Evolutionary conservation across 2,329 filamentous ascomycete genomes (phyloP).

Genomic region (Alternaria viburni): DNA sequence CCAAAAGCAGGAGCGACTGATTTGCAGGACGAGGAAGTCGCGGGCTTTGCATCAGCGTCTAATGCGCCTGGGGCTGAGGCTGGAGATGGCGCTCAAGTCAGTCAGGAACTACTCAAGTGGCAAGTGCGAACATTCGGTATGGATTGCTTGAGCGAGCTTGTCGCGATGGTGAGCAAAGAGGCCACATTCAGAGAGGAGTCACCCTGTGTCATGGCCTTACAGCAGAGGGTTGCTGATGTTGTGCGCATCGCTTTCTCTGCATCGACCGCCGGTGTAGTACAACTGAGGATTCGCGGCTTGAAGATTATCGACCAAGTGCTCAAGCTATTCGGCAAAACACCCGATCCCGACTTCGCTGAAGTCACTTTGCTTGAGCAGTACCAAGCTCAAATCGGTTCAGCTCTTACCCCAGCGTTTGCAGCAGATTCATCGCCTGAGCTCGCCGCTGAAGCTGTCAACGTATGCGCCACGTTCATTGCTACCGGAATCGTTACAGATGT

Average conservation of each 20-base stretch:
- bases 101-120: slow-evolving; percentile 91
- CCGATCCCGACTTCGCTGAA: slow-evolving; percentile 97
- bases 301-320: slow-evolving; percentile 93
- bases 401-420: slow-evolving; percentile 93
- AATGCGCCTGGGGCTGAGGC: slow-evolving; percentile 59
- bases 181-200: slow-evolving; percentile 80
- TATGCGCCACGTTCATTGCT: slow-evolving; percentile 96
- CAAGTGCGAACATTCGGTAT: slow-evolving; percentile 95
- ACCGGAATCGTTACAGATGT: slow-evolving; percentile 97
- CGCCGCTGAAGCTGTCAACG: slow-evolving; percentile 93
- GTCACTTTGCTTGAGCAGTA: slow-evolving; percentile 96
- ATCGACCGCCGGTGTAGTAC: slow-evolving; percentile 89
- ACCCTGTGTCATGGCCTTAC: slow-evolving; percentile 76
- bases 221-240: slow-evolving; percentile 86
- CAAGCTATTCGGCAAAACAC: slow-evolving; percentile 93
- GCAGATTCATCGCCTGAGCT: slow-evolving; percentile 94
- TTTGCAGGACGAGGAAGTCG: slow-evolving; percentile 93
- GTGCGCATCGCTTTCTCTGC: slow-evolving; percentile 97
- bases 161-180: slow-evolving; percentile 79
- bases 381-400: slow-evolving; percentile 96
- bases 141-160: slow-evolving; percentile 83
- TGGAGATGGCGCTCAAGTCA: slow-evolving; percentile 48
- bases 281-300: slow-evolving; percentile 86
- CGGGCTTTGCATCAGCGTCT: slow-evolving; percentile 84
- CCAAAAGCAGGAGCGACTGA: slow-evolving; percentile 68